phyloP scores from a whole-genome alignment of 805 yeast genomes.

The Metschnikowia henanensis region DNA sequence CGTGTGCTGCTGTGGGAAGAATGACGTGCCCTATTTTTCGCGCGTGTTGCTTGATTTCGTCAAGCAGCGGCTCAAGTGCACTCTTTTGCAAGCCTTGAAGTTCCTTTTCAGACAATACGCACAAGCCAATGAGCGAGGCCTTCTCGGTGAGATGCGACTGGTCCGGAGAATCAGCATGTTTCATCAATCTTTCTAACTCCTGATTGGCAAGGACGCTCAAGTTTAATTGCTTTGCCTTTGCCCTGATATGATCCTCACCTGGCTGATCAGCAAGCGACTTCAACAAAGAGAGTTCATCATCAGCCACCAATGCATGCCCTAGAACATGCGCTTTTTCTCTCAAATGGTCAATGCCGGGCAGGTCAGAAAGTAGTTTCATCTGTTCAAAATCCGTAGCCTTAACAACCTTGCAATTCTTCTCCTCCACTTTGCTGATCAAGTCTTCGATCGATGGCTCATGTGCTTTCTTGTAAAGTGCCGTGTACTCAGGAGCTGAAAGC shows the following conservation, averaged over 20 bases:
- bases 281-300: slow-evolving; percentile 1
- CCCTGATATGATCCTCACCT: slow-evolving; percentile 7
- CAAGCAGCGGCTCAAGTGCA: slow-evolving; percentile 18
- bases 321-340: slow-evolving; percentile 7
- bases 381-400: slow-evolving; percentile 7
- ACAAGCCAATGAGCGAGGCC: slow-evolving; percentile 5
- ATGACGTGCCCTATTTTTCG: slow-evolving; percentile 1
- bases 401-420: slow-evolving; percentile 8
- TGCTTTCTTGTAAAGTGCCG: slow-evolving; percentile 30
- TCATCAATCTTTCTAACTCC: slow-evolving; percentile 2
- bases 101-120: slow-evolving; percentile 9
- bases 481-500: slow-evolving; percentile 31
- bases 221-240: slow-evolving; percentile 1
- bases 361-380: slow-evolving; percentile 5
- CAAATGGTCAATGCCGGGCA: slow-evolving; percentile 10
- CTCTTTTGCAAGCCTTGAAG: slow-evolving; percentile 5
- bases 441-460: slow-evolving; percentile 29
- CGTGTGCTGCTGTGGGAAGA: slow-evolving; percentile 2
- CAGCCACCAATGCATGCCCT: slow-evolving; percentile 5
- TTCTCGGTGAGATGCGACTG: slow-evolving; percentile 4
- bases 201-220: background rate
- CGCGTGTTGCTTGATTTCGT: slow-evolving; percentile 9
- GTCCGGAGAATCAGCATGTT: slow-evolving; percentile 8
- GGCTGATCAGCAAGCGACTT: slow-evolving; percentile 6
- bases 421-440: slow-evolving; percentile 17